These are phyloP conservation scores for Oemleria cerasiformis DNA, from an alignment of 306 rosid species.

Conservation along the genomic window DNA sequence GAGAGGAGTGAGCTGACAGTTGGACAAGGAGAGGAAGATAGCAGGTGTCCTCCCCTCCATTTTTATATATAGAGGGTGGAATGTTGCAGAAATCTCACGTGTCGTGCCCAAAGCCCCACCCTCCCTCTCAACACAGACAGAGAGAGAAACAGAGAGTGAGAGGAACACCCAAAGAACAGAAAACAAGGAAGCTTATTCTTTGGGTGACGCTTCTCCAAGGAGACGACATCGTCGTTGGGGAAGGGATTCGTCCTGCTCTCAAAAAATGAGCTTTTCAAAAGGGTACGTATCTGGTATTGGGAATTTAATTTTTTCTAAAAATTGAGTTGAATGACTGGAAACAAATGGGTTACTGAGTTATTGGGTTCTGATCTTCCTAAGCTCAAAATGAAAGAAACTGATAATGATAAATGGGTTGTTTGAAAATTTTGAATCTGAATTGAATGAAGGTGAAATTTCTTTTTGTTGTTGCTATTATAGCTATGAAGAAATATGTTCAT, in stretches of 20 bases:
- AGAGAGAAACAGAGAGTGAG: background rate
- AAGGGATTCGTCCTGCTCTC: conserved; percentile 1
- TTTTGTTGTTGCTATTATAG: too few relatives aligned
- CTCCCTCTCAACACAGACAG: background rate
- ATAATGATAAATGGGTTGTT: background rate
- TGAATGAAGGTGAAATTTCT: conserved; percentile 7
- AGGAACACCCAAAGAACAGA: background rate
- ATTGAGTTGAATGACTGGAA: background rate
- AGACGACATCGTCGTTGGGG: conserved; percentile 2
- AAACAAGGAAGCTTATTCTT: background rate
- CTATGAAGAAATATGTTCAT: background rate
- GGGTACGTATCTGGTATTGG: conserved; percentile 10
- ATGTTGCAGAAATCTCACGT: conserved; percentile 6
- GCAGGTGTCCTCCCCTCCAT: background rate
- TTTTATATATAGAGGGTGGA: background rate
- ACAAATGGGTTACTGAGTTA: background rate
- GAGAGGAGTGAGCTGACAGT: background rate
- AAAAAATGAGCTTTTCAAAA: background rate
- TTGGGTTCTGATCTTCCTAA: background rate
- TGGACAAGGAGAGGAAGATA: background rate
- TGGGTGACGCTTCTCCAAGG: background rate
- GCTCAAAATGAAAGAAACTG: background rate
- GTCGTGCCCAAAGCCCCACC: background rate
- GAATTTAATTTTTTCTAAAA: background rate
- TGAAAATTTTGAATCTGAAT: background rate